Percentiles rank a stretch among this genome's conserved stretches.
Conservation (phyloP, 768 basidiomycete species). For the Pulveroboletus ravenelii region DNA sequence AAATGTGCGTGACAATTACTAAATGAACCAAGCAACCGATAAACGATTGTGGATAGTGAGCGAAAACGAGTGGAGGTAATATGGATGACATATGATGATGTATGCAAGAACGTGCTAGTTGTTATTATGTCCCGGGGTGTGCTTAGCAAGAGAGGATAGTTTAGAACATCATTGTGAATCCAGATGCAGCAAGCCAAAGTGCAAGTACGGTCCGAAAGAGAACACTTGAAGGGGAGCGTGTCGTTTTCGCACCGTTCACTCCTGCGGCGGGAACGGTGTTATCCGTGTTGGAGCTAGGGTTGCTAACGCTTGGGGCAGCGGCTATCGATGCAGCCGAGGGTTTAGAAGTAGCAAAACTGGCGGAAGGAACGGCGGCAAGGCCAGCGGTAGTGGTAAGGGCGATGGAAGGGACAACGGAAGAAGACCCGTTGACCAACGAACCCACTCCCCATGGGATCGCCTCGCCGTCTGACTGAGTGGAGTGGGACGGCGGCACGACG, state of each 20-base stretch:
- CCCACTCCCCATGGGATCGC: constrained; percentile 67
- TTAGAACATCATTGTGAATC: constrained; percentile 19
- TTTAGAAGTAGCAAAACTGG: background rate
- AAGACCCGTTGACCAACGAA: constrained; percentile 42
- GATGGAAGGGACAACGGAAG: constrained; percentile 30
- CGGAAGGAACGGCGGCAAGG: background rate
- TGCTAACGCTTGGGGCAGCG: background rate
- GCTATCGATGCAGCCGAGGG: background rate
- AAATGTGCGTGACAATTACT: background rate
- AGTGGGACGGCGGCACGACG: constrained; percentile 45
- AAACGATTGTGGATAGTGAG: background rate
- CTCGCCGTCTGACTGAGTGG: constrained; percentile 47
- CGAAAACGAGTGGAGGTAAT: background rate
- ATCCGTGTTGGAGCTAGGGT: background rate
- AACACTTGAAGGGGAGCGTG: background rate
- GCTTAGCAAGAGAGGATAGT: background rate
- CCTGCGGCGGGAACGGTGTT: background rate
- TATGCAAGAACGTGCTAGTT: background rate
- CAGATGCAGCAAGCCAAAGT: constrained; percentile 18
- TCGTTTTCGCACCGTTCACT: constrained; percentile 7
- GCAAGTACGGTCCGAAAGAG: constrained; percentile 15
- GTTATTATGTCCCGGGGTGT: background rate
- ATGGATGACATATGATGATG: background rate
- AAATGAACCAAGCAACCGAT: background rate
- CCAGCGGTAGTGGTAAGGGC: background rate